phyloP scores from a whole-genome alignment of 1,284 basidiomycete species.

The Boletellus dicymbophilus region DNA sequence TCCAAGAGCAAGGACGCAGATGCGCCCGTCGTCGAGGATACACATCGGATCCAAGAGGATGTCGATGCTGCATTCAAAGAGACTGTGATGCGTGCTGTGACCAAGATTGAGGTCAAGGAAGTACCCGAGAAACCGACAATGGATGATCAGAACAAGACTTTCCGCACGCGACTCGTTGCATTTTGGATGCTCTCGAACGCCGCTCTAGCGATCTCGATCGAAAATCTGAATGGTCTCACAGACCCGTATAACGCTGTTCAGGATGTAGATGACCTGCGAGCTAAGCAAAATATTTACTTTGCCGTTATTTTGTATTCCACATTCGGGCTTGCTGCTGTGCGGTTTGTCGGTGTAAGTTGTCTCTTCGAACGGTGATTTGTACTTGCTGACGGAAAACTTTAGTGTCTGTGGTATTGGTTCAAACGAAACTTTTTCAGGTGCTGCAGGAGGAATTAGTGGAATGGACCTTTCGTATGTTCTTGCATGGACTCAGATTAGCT shows the following conservation, averaged over 20 bases:
- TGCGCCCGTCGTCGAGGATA: constrained; percentile 81
- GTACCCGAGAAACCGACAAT: constrained; percentile 80
- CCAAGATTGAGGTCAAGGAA: constrained; percentile 75
- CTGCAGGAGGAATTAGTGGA: constrained; percentile 67
- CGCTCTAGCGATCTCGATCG: constrained; percentile 77
- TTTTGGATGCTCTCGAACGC: constrained; percentile 89
- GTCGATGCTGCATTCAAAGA: constrained; percentile 94
- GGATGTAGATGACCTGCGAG: constrained; percentile 49
- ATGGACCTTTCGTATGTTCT: constrained; percentile 9
- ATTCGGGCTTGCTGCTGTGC: constrained; percentile 78
- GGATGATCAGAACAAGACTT: constrained; percentile 93
- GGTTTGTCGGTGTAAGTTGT: constrained; percentile 79
- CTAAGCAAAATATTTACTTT: constrained; percentile 81
- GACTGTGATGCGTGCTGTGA: constrained; percentile 90
- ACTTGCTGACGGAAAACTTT: constrained; percentile 15
- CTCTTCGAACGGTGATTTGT: neutral
- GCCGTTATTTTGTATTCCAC: constrained; percentile 88
- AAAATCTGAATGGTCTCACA: constrained; percentile 79
- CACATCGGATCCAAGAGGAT: constrained; percentile 79
- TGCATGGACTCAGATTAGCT: constrained; percentile 29
- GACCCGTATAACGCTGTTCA: constrained; percentile 41
- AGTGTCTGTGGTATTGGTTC: constrained; percentile 85
- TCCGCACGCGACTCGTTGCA: constrained; percentile 87
- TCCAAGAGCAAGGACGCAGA: constrained; percentile 79
- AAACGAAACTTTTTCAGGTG: constrained; percentile 81